Evolutionary conservation across 2,329 filamentous ascomycete species (phyloP).

Genomic region (Coniochaeta sp.): DNA sequence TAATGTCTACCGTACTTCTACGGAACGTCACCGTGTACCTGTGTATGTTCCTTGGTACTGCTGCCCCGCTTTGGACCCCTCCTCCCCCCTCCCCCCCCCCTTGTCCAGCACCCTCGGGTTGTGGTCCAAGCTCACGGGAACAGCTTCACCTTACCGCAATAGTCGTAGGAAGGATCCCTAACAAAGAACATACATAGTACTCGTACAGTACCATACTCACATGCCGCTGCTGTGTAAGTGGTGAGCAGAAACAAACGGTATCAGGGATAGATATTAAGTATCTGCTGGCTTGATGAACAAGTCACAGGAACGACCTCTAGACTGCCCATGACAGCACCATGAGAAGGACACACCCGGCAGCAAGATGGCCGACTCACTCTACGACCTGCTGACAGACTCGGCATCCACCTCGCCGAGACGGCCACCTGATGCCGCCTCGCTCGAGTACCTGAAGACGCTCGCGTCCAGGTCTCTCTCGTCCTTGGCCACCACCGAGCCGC

Average conservation of each 20-base stretch:
- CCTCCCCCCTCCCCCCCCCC: too few species aligned
- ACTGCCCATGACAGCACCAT: background rate
- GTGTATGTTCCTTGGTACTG: background rate
- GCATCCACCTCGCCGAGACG: constrained; percentile 17
- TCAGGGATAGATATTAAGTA: too few species aligned
- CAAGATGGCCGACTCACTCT: constrained; percentile 63
- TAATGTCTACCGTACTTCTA: too few species aligned
- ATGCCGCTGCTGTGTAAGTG: background rate
- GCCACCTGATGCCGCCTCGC: constrained; percentile 42
- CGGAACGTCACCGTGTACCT: too few species aligned
- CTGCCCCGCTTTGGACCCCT: too few species aligned
- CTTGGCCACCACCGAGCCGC: constrained; percentile 67
- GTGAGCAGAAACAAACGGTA: background rate
- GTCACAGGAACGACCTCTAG: background rate
- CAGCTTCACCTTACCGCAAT: too few species aligned
- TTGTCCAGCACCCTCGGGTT: too few species aligned
- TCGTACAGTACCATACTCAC: too few species aligned
- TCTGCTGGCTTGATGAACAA: background rate
- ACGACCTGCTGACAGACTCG: constrained; percentile 54
- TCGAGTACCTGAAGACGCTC: constrained; percentile 69
- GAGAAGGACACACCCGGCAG: background rate
- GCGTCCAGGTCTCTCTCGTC: constrained; percentile 69
- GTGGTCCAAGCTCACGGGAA: background rate
- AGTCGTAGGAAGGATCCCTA: too few species aligned
- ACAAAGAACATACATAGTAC: too few species aligned